Evolutionary conservation across 495 filamentous ascomycete genomes (phyloP).

Genomic region (Podospora pseudoanserina): DNA sequence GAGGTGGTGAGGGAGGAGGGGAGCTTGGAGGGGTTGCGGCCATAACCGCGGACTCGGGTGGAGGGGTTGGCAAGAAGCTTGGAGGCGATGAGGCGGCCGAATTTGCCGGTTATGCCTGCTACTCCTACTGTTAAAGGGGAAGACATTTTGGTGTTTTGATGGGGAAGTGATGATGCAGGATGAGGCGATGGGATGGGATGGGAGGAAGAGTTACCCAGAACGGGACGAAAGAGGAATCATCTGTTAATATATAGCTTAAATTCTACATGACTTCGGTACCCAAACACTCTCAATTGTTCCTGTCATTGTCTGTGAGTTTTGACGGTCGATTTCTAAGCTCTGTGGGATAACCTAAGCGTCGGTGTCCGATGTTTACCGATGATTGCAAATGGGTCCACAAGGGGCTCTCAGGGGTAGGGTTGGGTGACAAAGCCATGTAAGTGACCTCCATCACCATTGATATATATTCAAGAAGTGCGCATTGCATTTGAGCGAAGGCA

Average conservation of each 20-base stretch:
- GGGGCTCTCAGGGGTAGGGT: too few species aligned
- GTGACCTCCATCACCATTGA: too few species aligned
- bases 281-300: too few species aligned
- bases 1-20: neutral
- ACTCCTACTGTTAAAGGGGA: slow-evolving; percentile 7
- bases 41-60: slow-evolving; percentile 2
- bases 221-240: neutral
- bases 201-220: neutral
- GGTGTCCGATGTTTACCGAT: too few species aligned
- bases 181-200: neutral
- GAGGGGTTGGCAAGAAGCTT: slow-evolving; percentile 4
- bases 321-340: neutral
- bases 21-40: slow-evolving; percentile 10
- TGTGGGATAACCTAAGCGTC: too few species aligned
- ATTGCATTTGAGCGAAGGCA: too few species aligned
- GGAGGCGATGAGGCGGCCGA: slow-evolving; percentile 9
- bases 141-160: neutral
- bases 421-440: too few species aligned
- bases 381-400: too few species aligned
- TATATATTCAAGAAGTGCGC: too few species aligned
- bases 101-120: slow-evolving; percentile 14
- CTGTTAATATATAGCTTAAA: too few species aligned
- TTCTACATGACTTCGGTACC: too few species aligned
- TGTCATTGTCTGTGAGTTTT: neutral
- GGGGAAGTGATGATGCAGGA: neutral